These are phyloP conservation scores for Piper longum DNA, from an alignment of 164 flowering plant species.

Conservation along the genomic window DNA sequence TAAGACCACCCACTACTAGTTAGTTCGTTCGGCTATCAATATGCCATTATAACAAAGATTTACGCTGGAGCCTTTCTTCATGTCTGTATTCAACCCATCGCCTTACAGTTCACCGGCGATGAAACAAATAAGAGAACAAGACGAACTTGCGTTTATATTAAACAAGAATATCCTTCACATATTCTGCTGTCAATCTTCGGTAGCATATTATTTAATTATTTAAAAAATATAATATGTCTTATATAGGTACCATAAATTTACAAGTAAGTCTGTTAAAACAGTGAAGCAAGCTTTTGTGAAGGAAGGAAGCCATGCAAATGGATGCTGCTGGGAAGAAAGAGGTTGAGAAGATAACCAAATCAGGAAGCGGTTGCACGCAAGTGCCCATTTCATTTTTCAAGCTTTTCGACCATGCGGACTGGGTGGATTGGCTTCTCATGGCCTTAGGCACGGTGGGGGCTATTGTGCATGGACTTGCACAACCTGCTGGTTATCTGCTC, in stretches of 20 bases:
- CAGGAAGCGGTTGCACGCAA: background rate
- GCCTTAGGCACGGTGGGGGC: slow-evolving; percentile 52
- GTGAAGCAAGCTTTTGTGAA: background rate
- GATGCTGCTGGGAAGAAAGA: background rate
- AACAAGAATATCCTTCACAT: background rate
- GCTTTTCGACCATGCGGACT: slow-evolving; percentile 57
- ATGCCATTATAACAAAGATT: too few relatives aligned
- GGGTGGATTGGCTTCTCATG: slow-evolving; percentile 50
- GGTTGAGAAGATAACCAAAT: background rate
- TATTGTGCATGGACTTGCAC: slow-evolving; percentile 53
- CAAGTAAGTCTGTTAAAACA: background rate
- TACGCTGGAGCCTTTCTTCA: too few relatives aligned
- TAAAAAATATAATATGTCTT: background rate
- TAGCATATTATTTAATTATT: too few relatives aligned
- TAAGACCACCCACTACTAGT: too few relatives aligned
- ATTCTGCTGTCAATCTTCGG: background rate
- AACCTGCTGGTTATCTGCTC: slow-evolving; percentile 49
- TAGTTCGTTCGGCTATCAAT: too few relatives aligned
- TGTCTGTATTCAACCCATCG: too few relatives aligned
- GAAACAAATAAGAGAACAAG: background rate
- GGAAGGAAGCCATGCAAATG: background rate
- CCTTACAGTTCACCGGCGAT: background rate
- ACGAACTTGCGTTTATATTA: background rate
- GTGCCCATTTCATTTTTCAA: slow-evolving; percentile 11
- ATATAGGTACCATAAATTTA: background rate